A percentile compares a stretch with the other conserved stretches of the same genome.
These are phyloP conservation scores for Centrapalus pauciflorus DNA, from an alignment of 129 eudicot genomes.

Conservation along the genomic window DNA sequence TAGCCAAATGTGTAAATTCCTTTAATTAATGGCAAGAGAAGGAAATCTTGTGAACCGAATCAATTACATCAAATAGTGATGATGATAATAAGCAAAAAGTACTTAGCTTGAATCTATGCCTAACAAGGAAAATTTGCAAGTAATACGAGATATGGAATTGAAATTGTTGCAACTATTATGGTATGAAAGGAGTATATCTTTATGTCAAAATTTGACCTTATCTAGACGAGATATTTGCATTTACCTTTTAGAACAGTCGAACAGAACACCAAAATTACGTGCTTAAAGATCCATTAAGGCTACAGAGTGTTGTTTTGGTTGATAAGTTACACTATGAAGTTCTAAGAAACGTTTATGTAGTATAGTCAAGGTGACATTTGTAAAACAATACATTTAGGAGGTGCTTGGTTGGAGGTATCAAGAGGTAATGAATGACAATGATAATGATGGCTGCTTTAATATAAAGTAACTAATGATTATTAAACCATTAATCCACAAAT, in stretches of 20 bases:
- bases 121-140: not conserved
- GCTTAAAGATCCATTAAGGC: not conserved
- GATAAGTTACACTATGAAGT: not conserved
- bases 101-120: not conserved
- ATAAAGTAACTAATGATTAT: no score
- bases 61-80: not conserved
- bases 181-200: not conserved
- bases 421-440: no score
- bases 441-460: no score
- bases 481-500: no score
- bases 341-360: not conserved
- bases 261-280: not conserved
- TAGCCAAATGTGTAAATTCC: not conserved
- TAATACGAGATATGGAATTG: not conserved
- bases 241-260: not conserved
- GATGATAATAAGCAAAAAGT: not conserved
- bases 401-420: not conserved
- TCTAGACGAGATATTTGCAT: not conserved
- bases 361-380: conserved; percentile 6
- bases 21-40: not conserved
- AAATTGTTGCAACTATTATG: not conserved
- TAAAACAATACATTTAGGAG: conserved; percentile 7
- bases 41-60: not conserved
- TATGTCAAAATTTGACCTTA: not conserved
- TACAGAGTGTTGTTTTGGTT: not conserved